Evolutionary conservation across 2,329 filamentous ascomycete species (phyloP).

Genomic region (Monilinia polystroma): DNA sequence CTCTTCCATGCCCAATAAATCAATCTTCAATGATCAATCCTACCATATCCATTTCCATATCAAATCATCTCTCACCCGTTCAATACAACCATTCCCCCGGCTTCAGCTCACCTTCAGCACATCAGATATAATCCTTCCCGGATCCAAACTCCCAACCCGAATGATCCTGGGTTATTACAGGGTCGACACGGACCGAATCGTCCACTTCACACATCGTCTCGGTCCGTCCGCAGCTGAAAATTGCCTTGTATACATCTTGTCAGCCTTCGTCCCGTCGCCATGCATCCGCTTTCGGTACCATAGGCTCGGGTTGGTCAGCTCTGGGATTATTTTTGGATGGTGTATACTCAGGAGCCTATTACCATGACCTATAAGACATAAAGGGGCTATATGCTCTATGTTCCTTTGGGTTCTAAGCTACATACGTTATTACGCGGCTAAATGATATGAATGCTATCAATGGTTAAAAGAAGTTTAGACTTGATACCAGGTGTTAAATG

Average conservation of each 20-base stretch:
- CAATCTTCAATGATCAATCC: not conserved
- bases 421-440: no score
- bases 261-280: constrained; percentile 9
- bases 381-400: not conserved
- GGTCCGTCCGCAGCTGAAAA: constrained; percentile 1
- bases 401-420: not conserved
- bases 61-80: no score
- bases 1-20: no score
- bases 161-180: not conserved
- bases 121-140: not conserved
- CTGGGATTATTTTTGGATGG: not conserved
- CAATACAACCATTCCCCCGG: no score
- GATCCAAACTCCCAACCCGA: not conserved
- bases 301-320: constrained; percentile 14
- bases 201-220: not conserved
- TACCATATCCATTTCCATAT: no score
- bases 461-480: not conserved
- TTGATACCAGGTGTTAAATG: no score
- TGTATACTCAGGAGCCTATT: not conserved
- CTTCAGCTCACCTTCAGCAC: no score
- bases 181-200: constrained; percentile 1
- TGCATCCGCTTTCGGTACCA: constrained; percentile 7
- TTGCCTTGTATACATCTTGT: not conserved
- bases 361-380: not conserved
- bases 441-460: no score